These are phyloP conservation scores for Calonectria multiphialidica DNA, from an alignment of 2,329 filamentous ascomycete species.

Conservation along the genomic window DNA sequence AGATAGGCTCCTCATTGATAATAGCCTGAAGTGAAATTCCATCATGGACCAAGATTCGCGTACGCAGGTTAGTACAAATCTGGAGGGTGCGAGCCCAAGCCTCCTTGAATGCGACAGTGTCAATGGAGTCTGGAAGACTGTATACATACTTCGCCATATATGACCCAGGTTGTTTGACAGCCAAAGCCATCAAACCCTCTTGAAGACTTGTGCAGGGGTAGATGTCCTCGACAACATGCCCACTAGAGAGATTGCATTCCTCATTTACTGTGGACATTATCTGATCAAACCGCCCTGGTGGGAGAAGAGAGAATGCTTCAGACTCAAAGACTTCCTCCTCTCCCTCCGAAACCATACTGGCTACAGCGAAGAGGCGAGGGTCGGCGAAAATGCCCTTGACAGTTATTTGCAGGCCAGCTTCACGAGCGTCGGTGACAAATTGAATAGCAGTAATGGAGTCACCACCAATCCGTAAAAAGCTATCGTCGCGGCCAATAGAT, in stretches of 20 bases:
- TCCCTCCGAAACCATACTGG: constrained; percentile 33
- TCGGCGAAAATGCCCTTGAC: constrained; percentile 58
- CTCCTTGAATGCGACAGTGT: background rate
- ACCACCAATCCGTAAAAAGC: constrained; percentile 62
- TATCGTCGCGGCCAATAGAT: constrained; percentile 50
- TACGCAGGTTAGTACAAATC: background rate
- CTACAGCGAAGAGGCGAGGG: constrained; percentile 8
- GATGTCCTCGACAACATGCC: background rate
- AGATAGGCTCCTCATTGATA: background rate
- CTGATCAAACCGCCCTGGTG: background rate
- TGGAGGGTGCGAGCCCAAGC: background rate
- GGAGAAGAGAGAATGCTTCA: background rate
- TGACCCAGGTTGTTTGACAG: constrained; percentile 15
- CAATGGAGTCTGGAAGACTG: background rate
- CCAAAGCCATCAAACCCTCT: constrained; percentile 47
- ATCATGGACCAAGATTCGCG: background rate
- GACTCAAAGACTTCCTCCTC: background rate
- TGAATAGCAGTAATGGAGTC: constrained; percentile 64
- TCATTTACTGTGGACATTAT: background rate
- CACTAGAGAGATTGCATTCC: background rate
- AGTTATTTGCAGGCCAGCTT: constrained; percentile 52
- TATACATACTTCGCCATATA: constrained; percentile 22
- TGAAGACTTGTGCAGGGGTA: constrained; percentile 51
- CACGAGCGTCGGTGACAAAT: constrained; percentile 56
- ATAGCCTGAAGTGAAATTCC: background rate